Percentiles rank a stretch among this genome's conserved stretches.
Conservation (phyloP, 352 stramenopile species). For the Blastocystis sp. region DNA sequence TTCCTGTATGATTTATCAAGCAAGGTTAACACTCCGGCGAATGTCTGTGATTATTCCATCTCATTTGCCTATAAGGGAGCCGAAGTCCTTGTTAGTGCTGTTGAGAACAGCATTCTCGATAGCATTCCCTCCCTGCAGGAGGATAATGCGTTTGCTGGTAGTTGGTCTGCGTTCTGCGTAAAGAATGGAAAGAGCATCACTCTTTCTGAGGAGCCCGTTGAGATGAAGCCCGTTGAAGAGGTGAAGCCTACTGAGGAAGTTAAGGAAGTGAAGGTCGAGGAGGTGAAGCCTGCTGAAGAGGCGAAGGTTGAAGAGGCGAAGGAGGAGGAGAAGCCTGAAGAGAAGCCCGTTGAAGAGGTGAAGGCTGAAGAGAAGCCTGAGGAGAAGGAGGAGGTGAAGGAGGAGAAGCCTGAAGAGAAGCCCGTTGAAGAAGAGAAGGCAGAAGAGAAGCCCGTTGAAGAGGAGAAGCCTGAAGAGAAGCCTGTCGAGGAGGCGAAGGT, state of each 20-base stretch:
- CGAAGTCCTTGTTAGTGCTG: constrained; percentile 9
- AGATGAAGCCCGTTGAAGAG: not conserved
- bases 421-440: not conserved
- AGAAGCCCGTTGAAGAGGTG: not conserved
- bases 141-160: not conserved
- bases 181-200: not conserved
- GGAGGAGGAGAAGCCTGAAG: not conserved
- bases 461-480: not conserved
- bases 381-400: not conserved
- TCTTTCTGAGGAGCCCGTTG: not conserved
- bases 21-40: not conserved
- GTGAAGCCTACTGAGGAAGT: not conserved
- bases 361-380: not conserved
- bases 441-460: not conserved
- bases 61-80: not conserved
- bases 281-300: not conserved
- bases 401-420: not conserved
- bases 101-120: constrained; percentile 38
- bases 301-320: not conserved
- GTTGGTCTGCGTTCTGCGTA: constrained; percentile 30
- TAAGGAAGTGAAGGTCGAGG: not conserved
- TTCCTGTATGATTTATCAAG: constrained; percentile 63
- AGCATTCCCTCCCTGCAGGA: constrained; percentile 15
- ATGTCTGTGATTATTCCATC: constrained; percentile 1
- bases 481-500: not conserved